phyloP scores from a whole-genome alignment of 345 rosid species.

The Carallia pectinifolia region DNA sequence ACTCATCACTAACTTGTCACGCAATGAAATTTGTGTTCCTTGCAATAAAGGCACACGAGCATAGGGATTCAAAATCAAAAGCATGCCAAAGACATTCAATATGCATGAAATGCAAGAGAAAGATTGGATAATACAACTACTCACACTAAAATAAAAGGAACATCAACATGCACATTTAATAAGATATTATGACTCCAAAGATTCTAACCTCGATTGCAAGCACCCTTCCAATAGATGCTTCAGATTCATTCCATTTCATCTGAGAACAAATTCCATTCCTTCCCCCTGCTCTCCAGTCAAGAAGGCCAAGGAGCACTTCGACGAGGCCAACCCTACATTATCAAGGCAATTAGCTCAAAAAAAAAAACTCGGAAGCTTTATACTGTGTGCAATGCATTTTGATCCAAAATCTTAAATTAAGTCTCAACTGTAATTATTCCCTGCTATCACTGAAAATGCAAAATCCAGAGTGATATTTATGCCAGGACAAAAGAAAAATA shows the following conservation, averaged over 20 bases:
- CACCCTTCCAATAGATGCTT: slow-evolving; percentile 96
- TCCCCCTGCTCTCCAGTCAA: slow-evolving; percentile 97
- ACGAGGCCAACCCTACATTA: slow-evolving; percentile 84
- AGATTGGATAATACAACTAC: neutral
- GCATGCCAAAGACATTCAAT: no score
- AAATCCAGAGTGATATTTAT: no score
- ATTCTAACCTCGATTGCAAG: slow-evolving; percentile 90
- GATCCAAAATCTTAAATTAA: no score
- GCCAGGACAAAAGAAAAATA: no score
- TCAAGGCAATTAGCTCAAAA: neutral
- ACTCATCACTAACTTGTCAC: neutral
- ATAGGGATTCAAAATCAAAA: no score
- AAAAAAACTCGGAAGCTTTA: neutral
- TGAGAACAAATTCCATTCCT: slow-evolving; percentile 81
- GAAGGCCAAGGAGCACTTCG: slow-evolving; percentile 93
- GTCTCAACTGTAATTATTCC: no score
- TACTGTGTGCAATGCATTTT: no score
- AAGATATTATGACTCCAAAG: slow-evolving; percentile 5
- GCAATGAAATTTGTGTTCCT: neutral
- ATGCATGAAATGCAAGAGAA: no score
- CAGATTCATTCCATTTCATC: slow-evolving; percentile 99
- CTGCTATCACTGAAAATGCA: no score
- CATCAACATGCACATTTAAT: neutral
- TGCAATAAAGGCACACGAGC: neutral
- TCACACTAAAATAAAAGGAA: neutral